phyloP scores from a whole-genome alignment of 768 basidiomycete species.

The Pleurotus eryngii region DNA sequence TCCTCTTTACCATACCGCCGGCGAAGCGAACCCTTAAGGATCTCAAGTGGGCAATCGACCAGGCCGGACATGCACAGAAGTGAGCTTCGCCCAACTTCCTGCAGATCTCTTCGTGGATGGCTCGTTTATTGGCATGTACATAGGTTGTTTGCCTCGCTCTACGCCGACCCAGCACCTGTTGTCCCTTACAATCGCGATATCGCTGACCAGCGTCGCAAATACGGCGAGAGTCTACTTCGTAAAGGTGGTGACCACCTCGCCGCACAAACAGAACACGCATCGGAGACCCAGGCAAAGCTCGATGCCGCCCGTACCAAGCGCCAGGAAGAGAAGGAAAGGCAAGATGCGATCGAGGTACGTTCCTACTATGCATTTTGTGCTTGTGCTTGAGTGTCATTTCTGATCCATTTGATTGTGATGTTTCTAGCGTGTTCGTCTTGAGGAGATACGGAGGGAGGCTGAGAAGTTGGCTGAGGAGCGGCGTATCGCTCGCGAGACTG shows the following conservation, averaged over 20 bases:
- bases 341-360: constrained; percentile 65
- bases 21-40: constrained; percentile 81
- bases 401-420: background rate
- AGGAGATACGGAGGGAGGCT: constrained; percentile 63
- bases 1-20: constrained; percentile 71
- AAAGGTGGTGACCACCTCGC: constrained; percentile 77
- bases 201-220: constrained; percentile 85
- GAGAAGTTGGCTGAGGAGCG: constrained; percentile 82
- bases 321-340: constrained; percentile 72
- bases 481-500: constrained; percentile 71
- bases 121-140: background rate
- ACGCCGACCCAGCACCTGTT: constrained; percentile 60
- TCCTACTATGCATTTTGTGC: background rate
- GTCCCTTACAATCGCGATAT: constrained; percentile 86
- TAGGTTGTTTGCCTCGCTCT: constrained; percentile 83
- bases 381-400: too few species aligned
- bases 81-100: constrained; percentile 28
- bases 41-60: constrained; percentile 71
- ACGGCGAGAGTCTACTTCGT: constrained; percentile 83
- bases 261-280: constrained; percentile 69
- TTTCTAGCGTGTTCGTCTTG: constrained; percentile 54
- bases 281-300: constrained; percentile 65
- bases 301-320: constrained; percentile 75
- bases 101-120: background rate
- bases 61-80: constrained; percentile 87